These are phyloP conservation scores for Wickerhamiella brachini DNA, from an alignment of 805 yeast genomes.

Conservation along the genomic window DNA sequence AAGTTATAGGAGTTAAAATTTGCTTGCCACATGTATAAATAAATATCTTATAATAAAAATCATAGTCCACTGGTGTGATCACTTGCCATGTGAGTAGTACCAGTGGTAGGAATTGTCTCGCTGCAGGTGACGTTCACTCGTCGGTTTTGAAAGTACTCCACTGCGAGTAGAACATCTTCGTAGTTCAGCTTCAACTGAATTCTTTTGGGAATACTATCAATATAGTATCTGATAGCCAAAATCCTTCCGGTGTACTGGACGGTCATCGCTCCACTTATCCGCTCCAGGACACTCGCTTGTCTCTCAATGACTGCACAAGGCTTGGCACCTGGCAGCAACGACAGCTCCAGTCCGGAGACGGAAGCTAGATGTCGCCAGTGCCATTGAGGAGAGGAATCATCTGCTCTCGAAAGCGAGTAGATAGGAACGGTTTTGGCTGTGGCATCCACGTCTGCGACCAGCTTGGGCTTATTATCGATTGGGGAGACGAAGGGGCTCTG, in stretches of 20 bases:
- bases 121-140: background rate
- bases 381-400: background rate
- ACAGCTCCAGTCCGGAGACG: background rate
- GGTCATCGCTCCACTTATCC: background rate
- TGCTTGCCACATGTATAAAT: too few species aligned
- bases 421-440: background rate
- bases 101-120: background rate
- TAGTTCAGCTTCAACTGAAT: background rate
- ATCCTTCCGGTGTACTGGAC: background rate
- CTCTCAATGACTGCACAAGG: background rate
- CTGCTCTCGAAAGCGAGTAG: background rate
- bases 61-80: background rate
- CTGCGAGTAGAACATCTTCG: background rate
- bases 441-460: background rate
- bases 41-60: too few species aligned
- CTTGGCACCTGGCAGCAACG: background rate
- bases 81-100: background rate
- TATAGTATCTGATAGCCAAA: background rate
- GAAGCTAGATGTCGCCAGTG: background rate
- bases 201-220: background rate
- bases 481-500: background rate
- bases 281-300: background rate
- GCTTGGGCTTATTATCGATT: background rate
- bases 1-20: too few species aligned
- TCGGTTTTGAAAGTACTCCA: background rate